Evolutionary conservation across 306 rosid species (phyloP).

Genomic region (Echinosophora koreensis): DNA sequence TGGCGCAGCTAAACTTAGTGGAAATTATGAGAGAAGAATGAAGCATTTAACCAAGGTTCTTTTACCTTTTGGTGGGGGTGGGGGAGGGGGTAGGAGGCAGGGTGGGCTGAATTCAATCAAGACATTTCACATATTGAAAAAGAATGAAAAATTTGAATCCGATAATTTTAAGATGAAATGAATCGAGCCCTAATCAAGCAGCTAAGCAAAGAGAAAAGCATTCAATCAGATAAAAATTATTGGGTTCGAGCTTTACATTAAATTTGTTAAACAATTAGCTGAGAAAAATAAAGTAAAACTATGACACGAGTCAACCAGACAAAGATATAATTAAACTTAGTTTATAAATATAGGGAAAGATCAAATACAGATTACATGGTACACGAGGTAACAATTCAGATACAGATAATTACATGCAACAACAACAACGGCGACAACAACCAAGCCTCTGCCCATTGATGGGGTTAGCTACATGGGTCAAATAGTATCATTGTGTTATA

Average conservation of each 20-base stretch:
- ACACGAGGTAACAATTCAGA: not conserved
- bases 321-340: not conserved
- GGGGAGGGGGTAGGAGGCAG: too few species aligned
- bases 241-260: not conserved
- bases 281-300: too few species aligned
- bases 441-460: too few species aligned
- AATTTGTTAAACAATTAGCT: too few species aligned
- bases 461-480: too few species aligned
- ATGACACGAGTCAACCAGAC: not conserved
- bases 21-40: too few species aligned
- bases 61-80: too few species aligned
- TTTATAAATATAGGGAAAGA: not conserved
- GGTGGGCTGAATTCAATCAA: constrained; percentile 17
- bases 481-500: too few species aligned
- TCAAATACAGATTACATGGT: not conserved
- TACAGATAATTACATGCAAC: constrained; percentile 17
- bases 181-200: constrained; percentile 4
- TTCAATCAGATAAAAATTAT: constrained; percentile 12
- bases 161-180: not conserved
- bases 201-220: not conserved
- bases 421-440: too few species aligned
- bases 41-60: too few species aligned
- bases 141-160: constrained; percentile 1
- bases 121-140: constrained; percentile 14
- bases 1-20: not conserved